Percentiles rank a stretch among this genome's conserved stretches.
phyloP scores from a whole-genome alignment of 805 yeast species.

The Kodamaea fukazawae region DNA sequence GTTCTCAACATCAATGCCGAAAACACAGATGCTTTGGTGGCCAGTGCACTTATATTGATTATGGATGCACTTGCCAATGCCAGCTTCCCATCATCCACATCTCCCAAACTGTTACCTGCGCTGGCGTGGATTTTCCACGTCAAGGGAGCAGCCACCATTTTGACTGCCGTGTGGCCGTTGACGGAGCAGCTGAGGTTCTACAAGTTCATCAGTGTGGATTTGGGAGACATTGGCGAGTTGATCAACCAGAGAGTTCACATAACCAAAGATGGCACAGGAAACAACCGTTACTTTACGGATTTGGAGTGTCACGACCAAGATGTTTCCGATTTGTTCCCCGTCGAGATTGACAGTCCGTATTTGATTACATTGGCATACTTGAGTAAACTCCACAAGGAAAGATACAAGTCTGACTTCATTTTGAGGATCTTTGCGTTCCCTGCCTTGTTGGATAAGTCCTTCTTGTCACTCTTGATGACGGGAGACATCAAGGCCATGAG shows the following conservation, averaged over 20 bases:
- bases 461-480: conserved; percentile 71
- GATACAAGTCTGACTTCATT: conserved; percentile 81
- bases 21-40: conserved; percentile 90
- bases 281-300: conserved; percentile 46
- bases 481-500: conserved; percentile 89
- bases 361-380: conserved; percentile 82
- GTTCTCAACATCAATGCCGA: conserved; percentile 79
- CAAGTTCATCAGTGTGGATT: conserved; percentile 66
- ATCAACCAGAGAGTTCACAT: conserved; percentile 40
- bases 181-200: conserved; percentile 43
- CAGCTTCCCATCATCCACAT: conserved; percentile 49
- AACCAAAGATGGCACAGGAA: conserved; percentile 19
- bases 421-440: conserved; percentile 89
- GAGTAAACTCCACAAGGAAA: conserved; percentile 78
- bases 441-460: conserved; percentile 79
- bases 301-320: conserved; percentile 82
- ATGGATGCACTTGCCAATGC: conserved; percentile 96
- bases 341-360: conserved; percentile 79
- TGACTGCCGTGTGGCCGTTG: conserved; percentile 95
- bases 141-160: conserved; percentile 92
- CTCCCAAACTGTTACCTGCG: conserved; percentile 69
- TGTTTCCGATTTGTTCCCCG: conserved; percentile 82
- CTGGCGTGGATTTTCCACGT: conserved; percentile 97
- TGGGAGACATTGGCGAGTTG: conserved; percentile 83
- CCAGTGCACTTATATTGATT: conserved; percentile 82